Conservation (phyloP, 495 filamentous ascomycete genomes). For the Penicillium odoratum region DNA sequence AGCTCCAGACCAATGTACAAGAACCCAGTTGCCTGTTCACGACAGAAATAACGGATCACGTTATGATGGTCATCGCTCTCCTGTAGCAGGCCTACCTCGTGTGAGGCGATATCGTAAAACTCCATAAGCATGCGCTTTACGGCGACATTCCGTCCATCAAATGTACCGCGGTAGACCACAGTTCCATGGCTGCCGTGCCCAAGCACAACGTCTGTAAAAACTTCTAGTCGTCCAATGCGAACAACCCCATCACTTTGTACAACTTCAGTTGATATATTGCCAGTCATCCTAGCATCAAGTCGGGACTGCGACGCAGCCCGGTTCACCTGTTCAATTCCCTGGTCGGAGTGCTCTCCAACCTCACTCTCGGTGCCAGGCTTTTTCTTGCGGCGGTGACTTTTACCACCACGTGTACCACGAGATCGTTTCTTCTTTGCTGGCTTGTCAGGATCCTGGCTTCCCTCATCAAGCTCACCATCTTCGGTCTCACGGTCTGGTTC, state of each 20-base stretch:
- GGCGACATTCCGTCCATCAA: constrained; percentile 88
- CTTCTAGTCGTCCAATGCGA: constrained; percentile 70
- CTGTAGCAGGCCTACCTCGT: constrained; percentile 84
- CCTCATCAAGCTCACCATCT: constrained; percentile 42
- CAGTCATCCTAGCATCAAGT: constrained; percentile 50
- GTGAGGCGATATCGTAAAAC: constrained; percentile 92
- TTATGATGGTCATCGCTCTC: constrained; percentile 96
- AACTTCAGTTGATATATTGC: constrained; percentile 42
- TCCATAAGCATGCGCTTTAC: constrained; percentile 96
- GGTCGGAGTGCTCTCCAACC: constrained; percentile 43
- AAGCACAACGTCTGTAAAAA: constrained; percentile 70
- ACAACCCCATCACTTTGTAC: constrained; percentile 52
- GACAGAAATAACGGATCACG: constrained; percentile 93
- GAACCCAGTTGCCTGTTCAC: constrained; percentile 85
- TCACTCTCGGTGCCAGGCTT: constrained; percentile 47
- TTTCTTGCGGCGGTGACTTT: constrained; percentile 65
- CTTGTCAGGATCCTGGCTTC: constrained; percentile 44
- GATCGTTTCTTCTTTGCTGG: constrained; percentile 75
- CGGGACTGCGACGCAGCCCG: constrained; percentile 42
- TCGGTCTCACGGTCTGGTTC: constrained; percentile 43
- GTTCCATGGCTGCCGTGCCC: constrained; percentile 85
- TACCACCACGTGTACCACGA: constrained; percentile 79
- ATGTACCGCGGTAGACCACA: constrained; percentile 79
- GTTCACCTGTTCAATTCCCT: constrained; percentile 42
- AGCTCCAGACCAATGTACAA: constrained; percentile 95